Conservation (phyloP, 345 rosid genomes). For the Kernera saxatilis region DNA sequence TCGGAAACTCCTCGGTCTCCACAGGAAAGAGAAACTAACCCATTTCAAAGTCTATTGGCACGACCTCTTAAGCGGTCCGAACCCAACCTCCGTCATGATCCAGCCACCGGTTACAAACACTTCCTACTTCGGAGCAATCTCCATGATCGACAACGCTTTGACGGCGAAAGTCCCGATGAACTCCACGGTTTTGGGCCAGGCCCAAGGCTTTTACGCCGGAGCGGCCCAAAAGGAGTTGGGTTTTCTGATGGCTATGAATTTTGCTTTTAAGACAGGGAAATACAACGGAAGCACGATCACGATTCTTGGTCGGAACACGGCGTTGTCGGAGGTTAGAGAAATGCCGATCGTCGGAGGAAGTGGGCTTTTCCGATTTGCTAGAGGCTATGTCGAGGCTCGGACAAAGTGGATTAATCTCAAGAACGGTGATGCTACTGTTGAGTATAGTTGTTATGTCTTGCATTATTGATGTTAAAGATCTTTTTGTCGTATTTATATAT, state of each 20-base stretch:
- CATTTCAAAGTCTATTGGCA: constrained; percentile 70
- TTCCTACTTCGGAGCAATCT: constrained; percentile 40
- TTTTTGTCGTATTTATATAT: neutral
- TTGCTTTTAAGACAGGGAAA: constrained; percentile 58
- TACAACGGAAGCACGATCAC: constrained; percentile 67
- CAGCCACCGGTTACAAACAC: constrained; percentile 35
- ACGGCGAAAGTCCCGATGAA: constrained; percentile 49
- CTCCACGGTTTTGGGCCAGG: constrained; percentile 60
- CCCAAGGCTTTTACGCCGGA: constrained; percentile 65
- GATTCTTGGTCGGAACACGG: constrained; percentile 58
- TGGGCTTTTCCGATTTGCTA: constrained; percentile 70
- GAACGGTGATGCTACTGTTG: constrained; percentile 42
- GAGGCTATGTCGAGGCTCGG: constrained; percentile 59
- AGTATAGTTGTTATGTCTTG: constrained; percentile 50
- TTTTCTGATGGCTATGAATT: constrained; percentile 64
- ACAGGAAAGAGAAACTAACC: constrained; percentile 51
- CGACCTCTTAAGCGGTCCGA: constrained; percentile 45
- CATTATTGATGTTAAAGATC: constrained; percentile 35
- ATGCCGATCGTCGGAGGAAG: constrained; percentile 78
- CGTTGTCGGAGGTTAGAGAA: constrained; percentile 49
- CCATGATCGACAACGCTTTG: constrained; percentile 64
- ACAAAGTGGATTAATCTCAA: constrained; percentile 38
- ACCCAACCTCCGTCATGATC: constrained; percentile 44
- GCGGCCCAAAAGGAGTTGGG: constrained; percentile 54
- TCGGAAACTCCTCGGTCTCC: constrained; percentile 28